Evolutionary conservation across 192 early-diverging fungal species (phyloP), one percentile per base, ranked within the genome.

Genomic region (Powellomyces hirtus): DNA sequence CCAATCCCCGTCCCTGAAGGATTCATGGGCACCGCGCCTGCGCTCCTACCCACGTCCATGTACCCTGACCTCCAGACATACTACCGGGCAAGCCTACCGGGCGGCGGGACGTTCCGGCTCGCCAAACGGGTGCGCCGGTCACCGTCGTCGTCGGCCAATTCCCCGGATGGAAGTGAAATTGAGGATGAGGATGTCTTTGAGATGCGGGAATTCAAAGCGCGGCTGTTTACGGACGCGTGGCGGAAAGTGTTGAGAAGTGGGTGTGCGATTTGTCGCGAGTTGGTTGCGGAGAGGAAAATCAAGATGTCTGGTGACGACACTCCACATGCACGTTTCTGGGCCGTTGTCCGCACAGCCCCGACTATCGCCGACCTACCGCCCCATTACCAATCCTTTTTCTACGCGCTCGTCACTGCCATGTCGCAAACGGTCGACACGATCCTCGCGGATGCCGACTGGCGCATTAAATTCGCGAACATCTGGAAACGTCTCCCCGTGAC

Each of bases 401-500:
- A 71, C 20, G 30, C 30, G 4, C 31, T 77, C 38, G 16, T 40
- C 34, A 36, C 20, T n/a, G 76, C 71, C 8, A 14, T 65, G 7
- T 69, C 67, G 1, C 56, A 71, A 16, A 65, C 62, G 1, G 56
- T 77, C 40, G 76, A 77, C 62, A 65, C 67, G 38, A 50, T 74
- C 27, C 56, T 77, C 8, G 72, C 72, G 29, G 72, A 78, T 42
- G 40, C 8, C 14, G 64, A 62, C 11, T 78, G 77, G 77, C 42
- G 77, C 24, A 50, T 36, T 1, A 78, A 74, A 60, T 65, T 74
- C n/a, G 44, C 36, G 7, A 31, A 42, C 26, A 71, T 78, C 31
- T 74, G 64, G 66, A 64, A 59, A 22, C 65, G 69, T 22, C 31
- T 78, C 36, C 77, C 77, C 13, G 52, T 70, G 2, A 57, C 62